Percentiles rank a stretch among this genome's conserved stretches.
Evolutionary conservation across 208 protist genomes (phyloP).

Genomic region (Trypanosoma boissoni): DNA sequence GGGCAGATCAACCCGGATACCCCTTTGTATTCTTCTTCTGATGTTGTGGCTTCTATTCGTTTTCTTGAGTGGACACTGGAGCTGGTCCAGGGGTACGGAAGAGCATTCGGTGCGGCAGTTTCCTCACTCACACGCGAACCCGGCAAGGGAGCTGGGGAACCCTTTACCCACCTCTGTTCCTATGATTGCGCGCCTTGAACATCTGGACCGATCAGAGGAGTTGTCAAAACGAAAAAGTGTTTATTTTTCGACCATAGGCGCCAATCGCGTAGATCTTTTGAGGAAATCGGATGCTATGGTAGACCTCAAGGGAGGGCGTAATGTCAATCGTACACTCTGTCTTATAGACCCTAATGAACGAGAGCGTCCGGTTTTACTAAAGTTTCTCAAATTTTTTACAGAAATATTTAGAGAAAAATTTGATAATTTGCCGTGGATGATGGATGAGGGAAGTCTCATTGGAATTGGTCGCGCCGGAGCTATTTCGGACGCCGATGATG

Average conservation of each 20-base stretch:
- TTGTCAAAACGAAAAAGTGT: background rate
- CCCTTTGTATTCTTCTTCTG: too few species aligned
- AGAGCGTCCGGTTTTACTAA: background rate
- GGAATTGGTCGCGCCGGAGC: conserved; percentile 20
- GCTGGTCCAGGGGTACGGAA: too few species aligned
- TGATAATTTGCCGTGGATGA: conserved; percentile 29
- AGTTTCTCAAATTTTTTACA: conserved; percentile 19
- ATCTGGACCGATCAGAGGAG: too few species aligned
- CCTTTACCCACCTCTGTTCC: too few species aligned
- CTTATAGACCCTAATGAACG: background rate
- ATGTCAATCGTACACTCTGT: conserved; percentile 2
- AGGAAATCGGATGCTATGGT: conserved; percentile 9
- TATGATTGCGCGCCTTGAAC: too few species aligned
- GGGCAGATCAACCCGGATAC: too few species aligned
- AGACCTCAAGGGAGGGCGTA: background rate
- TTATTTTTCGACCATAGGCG: conserved; percentile 2
- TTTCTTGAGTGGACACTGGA: too few species aligned
- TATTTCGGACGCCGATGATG: conserved; percentile 30
- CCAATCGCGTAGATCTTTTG: background rate
- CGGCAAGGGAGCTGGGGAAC: too few species aligned
- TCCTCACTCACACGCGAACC: too few species aligned
- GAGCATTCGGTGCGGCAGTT: too few species aligned
- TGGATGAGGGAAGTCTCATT: conserved; percentile 36
- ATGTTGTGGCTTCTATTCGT: too few species aligned
- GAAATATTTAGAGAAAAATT: conserved; percentile 7